Conservation (phyloP, 2,329 filamentous ascomycete genomes). For the Nemania sp. region DNA sequence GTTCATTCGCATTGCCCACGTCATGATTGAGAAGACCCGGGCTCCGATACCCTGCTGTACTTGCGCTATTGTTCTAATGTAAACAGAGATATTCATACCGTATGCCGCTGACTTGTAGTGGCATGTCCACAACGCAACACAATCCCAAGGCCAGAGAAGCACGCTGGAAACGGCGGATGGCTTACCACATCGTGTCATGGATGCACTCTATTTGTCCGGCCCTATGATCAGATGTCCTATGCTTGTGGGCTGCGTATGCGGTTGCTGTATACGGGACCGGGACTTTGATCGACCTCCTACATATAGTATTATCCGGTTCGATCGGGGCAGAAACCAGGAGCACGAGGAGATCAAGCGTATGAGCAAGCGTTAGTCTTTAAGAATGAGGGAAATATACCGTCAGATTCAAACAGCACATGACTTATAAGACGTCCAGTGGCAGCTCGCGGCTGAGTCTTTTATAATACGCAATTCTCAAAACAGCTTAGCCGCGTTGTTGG, state of each 20-base stretch:
- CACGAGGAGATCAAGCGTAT: not conserved
- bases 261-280: too few species aligned
- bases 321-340: too few species aligned
- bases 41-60: slow-evolving; percentile 28
- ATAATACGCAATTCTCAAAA: slow-evolving; percentile 1
- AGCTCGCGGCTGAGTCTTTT: slow-evolving; percentile 21
- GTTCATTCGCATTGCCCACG: slow-evolving; percentile 22
- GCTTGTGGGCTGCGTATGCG: not conserved
- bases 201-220: not conserved
- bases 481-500: slow-evolving; percentile 4
- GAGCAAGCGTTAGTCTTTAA: not conserved
- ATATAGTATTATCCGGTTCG: too few species aligned
- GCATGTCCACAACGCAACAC: slow-evolving; percentile 9
- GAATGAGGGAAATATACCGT: not conserved
- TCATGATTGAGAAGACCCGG: slow-evolving; percentile 24
- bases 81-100: slow-evolving; percentile 21
- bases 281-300: too few species aligned
- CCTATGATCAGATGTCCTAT: not conserved
- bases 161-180: slow-evolving; percentile 9
- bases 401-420: slow-evolving; percentile 2
- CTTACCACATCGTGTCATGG: slow-evolving; percentile 10
- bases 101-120: slow-evolving; percentile 12
- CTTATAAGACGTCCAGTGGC: slow-evolving; percentile 4
- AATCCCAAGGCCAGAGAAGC: not conserved
- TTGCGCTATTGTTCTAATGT: slow-evolving; percentile 21